Evolutionary conservation across 1,284 basidiomycete genomes (phyloP).

Genomic region (Anthracocystis walkeri): DNA sequence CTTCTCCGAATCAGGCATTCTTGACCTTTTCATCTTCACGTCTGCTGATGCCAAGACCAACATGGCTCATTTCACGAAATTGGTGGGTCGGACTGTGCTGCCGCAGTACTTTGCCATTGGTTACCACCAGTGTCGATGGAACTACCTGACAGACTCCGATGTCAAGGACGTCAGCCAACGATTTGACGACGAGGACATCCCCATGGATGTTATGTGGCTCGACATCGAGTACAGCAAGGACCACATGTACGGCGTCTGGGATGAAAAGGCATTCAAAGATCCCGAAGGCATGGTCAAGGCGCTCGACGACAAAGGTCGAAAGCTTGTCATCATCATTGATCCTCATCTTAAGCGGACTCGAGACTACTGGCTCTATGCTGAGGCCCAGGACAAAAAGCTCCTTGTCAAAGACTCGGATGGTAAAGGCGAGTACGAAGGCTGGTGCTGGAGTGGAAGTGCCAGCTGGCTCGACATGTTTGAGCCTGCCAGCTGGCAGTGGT

Average conservation of each 20-base stretch:
- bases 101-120: conserved; percentile 92
- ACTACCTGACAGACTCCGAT: conserved; percentile 92
- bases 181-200: conserved; percentile 93
- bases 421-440: conserved; percentile 87
- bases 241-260: conserved; percentile 98
- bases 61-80: conserved; percentile 84
- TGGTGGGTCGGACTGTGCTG: conserved; percentile 87
- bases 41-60: conserved; percentile 84
- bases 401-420: conserved; percentile 85
- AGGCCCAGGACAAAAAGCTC: conserved; percentile 82
- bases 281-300: conserved; percentile 92
- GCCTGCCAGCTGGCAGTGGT: conserved; percentile 89
- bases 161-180: conserved; percentile 85
- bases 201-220: conserved; percentile 97
- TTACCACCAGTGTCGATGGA: conserved; percentile 99
- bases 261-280: conserved; percentile 89
- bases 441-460: conserved; percentile 96
- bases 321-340: conserved; percentile 98
- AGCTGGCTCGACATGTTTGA: conserved; percentile 99
- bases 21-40: conserved; percentile 92
- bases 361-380: conserved; percentile 85
- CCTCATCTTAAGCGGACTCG: conserved; percentile 90
- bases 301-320: conserved; percentile 85
- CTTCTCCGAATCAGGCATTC: conserved; percentile 95
- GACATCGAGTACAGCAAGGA: conserved; percentile 92